A percentile compares a stretch with the other conserved stretches of the same genome.
Evolutionary conservation across 1,139 yeast species (phyloP).

Genomic region (Candida pseudoviswanathii): DNA sequence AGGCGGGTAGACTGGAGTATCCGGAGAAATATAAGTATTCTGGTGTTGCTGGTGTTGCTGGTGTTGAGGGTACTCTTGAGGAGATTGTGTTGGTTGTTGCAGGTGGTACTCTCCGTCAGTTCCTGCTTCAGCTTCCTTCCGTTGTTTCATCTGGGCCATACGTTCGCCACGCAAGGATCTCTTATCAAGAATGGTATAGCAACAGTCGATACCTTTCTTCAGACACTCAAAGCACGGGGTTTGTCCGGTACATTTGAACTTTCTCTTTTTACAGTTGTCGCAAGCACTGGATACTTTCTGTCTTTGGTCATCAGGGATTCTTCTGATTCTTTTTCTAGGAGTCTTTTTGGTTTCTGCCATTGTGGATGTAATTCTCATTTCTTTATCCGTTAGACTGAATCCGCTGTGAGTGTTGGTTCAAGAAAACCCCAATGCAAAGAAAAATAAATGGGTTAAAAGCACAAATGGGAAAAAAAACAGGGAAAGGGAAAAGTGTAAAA

Average conservation of each 20-base stretch:
- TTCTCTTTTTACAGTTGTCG: constrained; percentile 40
- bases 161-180: constrained; percentile 32
- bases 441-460: neutral
- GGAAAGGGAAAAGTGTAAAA: too few relatives aligned
- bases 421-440: neutral
- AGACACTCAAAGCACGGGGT: constrained; percentile 30
- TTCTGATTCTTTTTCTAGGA: constrained; percentile 19
- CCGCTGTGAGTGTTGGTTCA: neutral
- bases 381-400: too few relatives aligned
- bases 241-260: constrained; percentile 36
- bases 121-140: constrained; percentile 8
- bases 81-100: constrained; percentile 6
- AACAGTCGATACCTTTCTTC: constrained; percentile 27
- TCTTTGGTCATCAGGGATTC: constrained; percentile 25
- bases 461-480: too few relatives aligned
- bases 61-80: neutral
- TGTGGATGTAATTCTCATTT: neutral
- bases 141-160: constrained; percentile 19
- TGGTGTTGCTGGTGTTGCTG: constrained; percentile 7
- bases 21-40: constrained; percentile 2
- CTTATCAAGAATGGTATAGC: constrained; percentile 29
- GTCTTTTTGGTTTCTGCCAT: neutral
- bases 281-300: constrained; percentile 43
- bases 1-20: neutral
- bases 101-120: constrained; percentile 7